Percentiles rank a stretch among this genome's conserved stretches.
Conservation (phyloP, 345 rosid genomes). For the Syzygium aromaticum region DNA sequence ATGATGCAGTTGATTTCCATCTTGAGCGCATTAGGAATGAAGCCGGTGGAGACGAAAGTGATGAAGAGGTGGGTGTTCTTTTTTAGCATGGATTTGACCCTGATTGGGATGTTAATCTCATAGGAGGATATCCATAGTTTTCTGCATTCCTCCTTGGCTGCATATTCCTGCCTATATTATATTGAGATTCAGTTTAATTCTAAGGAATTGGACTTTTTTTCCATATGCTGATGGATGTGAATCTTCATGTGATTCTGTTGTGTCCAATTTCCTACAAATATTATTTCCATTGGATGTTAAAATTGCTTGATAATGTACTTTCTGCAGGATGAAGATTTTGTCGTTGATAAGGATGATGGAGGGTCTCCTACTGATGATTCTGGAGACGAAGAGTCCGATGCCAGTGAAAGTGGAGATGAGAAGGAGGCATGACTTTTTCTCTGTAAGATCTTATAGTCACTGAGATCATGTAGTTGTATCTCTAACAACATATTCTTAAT, state of each 20-base stretch:
- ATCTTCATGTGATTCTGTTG: background rate
- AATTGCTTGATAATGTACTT: background rate
- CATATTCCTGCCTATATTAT: background rate
- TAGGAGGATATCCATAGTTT: background rate
- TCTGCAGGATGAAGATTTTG: slow-evolving; percentile 91
- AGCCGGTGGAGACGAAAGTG: slow-evolving; percentile 92
- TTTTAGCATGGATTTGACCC: background rate
- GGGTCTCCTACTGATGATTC: slow-evolving; percentile 99
- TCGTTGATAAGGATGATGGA: slow-evolving; percentile 67
- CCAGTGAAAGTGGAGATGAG: slow-evolving; percentile 59
- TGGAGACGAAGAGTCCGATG: slow-evolving; percentile 71
- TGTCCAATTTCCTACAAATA: background rate
- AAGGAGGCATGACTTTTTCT: slow-evolving; percentile 51
- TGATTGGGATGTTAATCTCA: background rate
- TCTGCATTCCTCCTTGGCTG: background rate
- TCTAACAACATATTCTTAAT: slow-evolving; percentile 2
- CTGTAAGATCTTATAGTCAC: background rate
- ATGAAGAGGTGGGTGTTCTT: slow-evolving; percentile 56
- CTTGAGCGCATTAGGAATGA: slow-evolving; percentile 77
- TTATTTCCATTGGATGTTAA: background rate
- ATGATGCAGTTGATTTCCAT: slow-evolving; percentile 92
- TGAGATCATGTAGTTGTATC: background rate
- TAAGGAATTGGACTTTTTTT: background rate
- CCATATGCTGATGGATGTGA: background rate
- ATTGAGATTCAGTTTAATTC: background rate